Base-by-base conservation (phyloP, 441 rosid species). In the Iberis amara region DNA sequence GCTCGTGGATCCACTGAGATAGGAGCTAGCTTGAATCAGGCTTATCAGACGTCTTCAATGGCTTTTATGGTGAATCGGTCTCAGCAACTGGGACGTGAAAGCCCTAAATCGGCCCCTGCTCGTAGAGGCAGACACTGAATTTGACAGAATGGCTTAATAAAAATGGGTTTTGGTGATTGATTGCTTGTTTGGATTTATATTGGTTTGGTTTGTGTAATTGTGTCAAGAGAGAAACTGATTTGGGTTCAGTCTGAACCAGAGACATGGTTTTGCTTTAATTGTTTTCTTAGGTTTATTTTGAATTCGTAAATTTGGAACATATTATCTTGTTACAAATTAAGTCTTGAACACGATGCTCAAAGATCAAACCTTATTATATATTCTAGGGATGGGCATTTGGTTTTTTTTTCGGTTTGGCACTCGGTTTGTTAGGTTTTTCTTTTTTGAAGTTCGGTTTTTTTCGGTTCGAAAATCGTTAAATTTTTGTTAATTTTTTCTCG, bases 41-140 rank as follows among this genome's bases (percentile, higher is more conserved):
- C 87, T 26, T 83, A 83, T 73, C 91, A 80, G 64, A 83, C 91
- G 11, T 68, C 78, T 9, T 28, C 74, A 6, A 83, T 83, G 91
- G 73, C 76, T 32, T 77, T 73, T 63, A 80, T 83, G 91, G 80
- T 83, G 59, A 73, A 56, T 28, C 76, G 74, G 24, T 80, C 91
- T 44, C 91, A 79, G 56, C 66, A 79, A 52, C 68, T 75, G 61
- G 39, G 70, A 9, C 10, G 66, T 3, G 65, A 65, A 46, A 64
- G 26, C 50, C 75, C 81, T 33, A 40, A 35, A 4, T 13, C 32
- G 12, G 36, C 69, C 7, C 14, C 59, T 38, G 53, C 55, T 24
- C 42, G 49, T 31, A 26, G 31, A 65, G 52, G 15, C 39, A 50
- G 6, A 47, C 45, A 32, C 59, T 45, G 31, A 57, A 65, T 27